Evolutionary conservation across 371 early-diverging fungal species (phyloP), one percentile per base, ranked within the genome.

Genomic region (Rhizopus stolonifer): DNA sequence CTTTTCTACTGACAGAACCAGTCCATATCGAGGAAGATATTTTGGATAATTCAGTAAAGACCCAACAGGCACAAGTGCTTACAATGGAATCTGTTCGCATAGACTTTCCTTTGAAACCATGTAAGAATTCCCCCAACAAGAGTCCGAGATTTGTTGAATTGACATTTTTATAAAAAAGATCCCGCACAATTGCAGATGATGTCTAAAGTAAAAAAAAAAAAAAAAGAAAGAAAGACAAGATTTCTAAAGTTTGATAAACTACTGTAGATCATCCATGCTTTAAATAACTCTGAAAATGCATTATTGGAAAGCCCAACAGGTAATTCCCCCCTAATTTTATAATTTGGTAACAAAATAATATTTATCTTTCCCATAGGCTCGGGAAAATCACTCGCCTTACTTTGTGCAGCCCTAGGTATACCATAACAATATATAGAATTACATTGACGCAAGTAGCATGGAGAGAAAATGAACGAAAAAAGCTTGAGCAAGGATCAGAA

Each of bases 221-320:
- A 29, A 29, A 29, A 29, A 2, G 29, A 11, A 11, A 11, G 6
- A 29, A 11, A 29, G 39, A n/a, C 13, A 3, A 15, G 7, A 38
- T 31, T 40, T 44, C 13, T 31, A 39, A 9, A n/a, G n/a, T n/a
- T n/a, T 40, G 21, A 51, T 4, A 18, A 9, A n/a, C 24, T 25
- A 21, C 23, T 13, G 7, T 50, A 83, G 83, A 81, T 81, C 25
- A 68, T 83, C 3, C 64, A 72, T 34, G 74, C 81, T 4, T 43
- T 83, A 7, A 78, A 78, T 39, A 58, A 56, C 4, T 34, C 61
- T 7, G 66, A 83, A 52, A 78, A 83, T 58, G 81, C 83, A 2
- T 38, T 83, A 11, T 49, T 83, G 7, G 83, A 83, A 32, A 83
- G 83, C 40, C 83, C 83, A 8, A 83, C 83, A 32, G 83, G 83